A percentile compares a stretch with the other conserved stretches of the same genome.
Evolutionary conservation across 345 rosid genomes (phyloP).

Genomic region (Syzygium oleosum): DNA sequence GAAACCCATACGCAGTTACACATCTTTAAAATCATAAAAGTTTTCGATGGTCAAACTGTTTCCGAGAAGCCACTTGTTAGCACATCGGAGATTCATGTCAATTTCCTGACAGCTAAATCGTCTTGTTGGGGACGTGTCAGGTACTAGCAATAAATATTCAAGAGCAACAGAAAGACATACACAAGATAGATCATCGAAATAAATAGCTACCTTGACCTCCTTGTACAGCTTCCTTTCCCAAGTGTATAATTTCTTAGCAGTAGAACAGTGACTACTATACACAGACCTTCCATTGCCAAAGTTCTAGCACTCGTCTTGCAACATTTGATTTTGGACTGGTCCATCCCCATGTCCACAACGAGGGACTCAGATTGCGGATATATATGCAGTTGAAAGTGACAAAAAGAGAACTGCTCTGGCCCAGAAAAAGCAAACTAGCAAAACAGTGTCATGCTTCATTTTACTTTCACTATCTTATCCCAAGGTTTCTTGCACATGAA

Average conservation of each 20-base stretch:
- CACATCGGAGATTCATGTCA: too few relatives aligned
- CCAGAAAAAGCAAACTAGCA: background rate
- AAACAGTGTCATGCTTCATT: background rate
- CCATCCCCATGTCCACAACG: constrained; percentile 65
- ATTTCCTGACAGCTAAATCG: too few relatives aligned
- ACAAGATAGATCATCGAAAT: background rate
- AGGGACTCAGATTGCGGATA: constrained; percentile 38
- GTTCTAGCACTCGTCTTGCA: constrained; percentile 21
- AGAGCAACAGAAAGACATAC: too few relatives aligned
- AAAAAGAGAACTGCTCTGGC: background rate
- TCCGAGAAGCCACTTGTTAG: too few relatives aligned
- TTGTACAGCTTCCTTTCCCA: constrained; percentile 91
- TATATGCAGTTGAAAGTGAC: background rate
- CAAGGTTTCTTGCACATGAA: background rate
- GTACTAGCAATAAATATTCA: too few relatives aligned
- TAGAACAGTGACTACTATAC: constrained; percentile 53
- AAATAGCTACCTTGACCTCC: constrained; percentile 66
- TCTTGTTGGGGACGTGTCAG: too few relatives aligned
- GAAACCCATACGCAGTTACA: too few relatives aligned
- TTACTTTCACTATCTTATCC: background rate
- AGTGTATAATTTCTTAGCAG: constrained; percentile 72
- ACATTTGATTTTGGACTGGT: constrained; percentile 34
- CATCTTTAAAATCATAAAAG: too few relatives aligned
- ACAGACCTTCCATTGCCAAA: constrained; percentile 1
- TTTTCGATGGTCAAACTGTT: too few relatives aligned